A percentile compares a stretch with the other conserved stretches of the same genome.
These are phyloP conservation scores for Bertia moriformis DNA, from an alignment of 2,329 filamentous ascomycete genomes.

Conservation along the genomic window DNA sequence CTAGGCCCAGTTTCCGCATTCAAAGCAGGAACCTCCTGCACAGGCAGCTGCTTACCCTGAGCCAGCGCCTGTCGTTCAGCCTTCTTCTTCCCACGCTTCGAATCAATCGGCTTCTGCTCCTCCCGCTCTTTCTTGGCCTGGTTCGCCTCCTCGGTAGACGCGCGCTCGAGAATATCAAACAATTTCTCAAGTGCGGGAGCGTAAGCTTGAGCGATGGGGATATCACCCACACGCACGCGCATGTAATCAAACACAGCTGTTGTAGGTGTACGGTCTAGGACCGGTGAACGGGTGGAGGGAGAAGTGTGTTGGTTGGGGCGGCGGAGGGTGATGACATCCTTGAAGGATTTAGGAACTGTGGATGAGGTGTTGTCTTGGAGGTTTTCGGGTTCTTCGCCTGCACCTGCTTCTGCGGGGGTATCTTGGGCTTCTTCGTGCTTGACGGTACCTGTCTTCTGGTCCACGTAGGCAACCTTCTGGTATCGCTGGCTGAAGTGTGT, in stretches of 20 bases:
- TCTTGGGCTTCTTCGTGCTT: conserved; percentile 29
- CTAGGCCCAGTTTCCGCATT: background rate
- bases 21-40: background rate
- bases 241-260: conserved; percentile 45
- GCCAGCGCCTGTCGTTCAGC: background rate
- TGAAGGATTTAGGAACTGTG: background rate
- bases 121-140: background rate
- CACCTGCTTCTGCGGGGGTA: background rate
- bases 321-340: background rate
- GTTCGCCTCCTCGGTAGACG: background rate
- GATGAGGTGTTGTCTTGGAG: background rate
- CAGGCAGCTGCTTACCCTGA: background rate
- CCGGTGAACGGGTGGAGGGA: background rate
- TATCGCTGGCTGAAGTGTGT: conserved; percentile 65
- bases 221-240: conserved; percentile 37
- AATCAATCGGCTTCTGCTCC: background rate
- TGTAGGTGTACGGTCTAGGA: conserved; percentile 15
- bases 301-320: background rate
- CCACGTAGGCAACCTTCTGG: conserved; percentile 38
- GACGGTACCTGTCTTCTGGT: conserved; percentile 8
- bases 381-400: background rate
- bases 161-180: conserved; percentile 21
- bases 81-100: no score
- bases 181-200: conserved; percentile 34
- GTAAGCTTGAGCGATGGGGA: conserved; percentile 35